Percentiles rank a stretch among this genome's conserved stretches.
Evolutionary conservation across 1,139 yeast species (phyloP).

Genomic region (Meyerozyma elateridarum): DNA sequence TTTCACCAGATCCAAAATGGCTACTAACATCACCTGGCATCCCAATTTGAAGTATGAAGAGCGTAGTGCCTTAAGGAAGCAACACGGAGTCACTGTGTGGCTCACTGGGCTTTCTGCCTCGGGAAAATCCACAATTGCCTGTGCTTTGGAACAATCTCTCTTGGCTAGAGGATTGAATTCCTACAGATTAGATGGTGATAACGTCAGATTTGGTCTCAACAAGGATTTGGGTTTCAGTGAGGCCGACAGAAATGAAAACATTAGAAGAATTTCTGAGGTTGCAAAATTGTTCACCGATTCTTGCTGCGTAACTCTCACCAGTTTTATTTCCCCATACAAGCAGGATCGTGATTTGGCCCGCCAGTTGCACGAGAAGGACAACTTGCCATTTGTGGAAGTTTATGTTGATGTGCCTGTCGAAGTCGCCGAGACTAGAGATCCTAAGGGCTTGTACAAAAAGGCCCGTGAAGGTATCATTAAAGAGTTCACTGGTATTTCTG

Average conservation of each 20-base stretch:
- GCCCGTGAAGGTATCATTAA: slow-evolving; percentile 93
- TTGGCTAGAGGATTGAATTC: slow-evolving; percentile 64
- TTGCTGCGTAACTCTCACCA: slow-evolving; percentile 77
- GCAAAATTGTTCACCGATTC: slow-evolving; percentile 90
- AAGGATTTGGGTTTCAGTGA: slow-evolving; percentile 92
- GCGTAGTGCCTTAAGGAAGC: slow-evolving; percentile 66
- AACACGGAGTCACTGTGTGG: slow-evolving; percentile 90
- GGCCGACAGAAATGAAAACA: slow-evolving; percentile 88
- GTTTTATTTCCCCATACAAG: slow-evolving; percentile 88
- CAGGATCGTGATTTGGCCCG: slow-evolving; percentile 83
- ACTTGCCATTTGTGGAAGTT: slow-evolving; percentile 83
- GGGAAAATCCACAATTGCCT: slow-evolving; percentile 92
- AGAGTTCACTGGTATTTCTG: slow-evolving; percentile 93
- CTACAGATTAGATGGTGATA: slow-evolving; percentile 92
- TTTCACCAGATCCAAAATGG: slow-evolving; percentile 45
- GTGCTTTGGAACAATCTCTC: slow-evolving; percentile 83
- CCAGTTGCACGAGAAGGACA: slow-evolving; percentile 69
- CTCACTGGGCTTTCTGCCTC: slow-evolving; percentile 92
- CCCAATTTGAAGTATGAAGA: slow-evolving; percentile 80
- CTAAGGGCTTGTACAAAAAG: slow-evolving; percentile 92
- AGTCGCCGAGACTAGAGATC: slow-evolving; percentile 94
- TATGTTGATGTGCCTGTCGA: slow-evolving; percentile 88
- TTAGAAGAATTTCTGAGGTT: slow-evolving; percentile 88
- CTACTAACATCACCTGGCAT: slow-evolving; percentile 96
- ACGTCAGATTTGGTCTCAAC: slow-evolving; percentile 88